These are phyloP conservation scores for Nectriaceae sp. DNA, from an alignment of 2,329 filamentous ascomycete species.

Conservation along the genomic window DNA sequence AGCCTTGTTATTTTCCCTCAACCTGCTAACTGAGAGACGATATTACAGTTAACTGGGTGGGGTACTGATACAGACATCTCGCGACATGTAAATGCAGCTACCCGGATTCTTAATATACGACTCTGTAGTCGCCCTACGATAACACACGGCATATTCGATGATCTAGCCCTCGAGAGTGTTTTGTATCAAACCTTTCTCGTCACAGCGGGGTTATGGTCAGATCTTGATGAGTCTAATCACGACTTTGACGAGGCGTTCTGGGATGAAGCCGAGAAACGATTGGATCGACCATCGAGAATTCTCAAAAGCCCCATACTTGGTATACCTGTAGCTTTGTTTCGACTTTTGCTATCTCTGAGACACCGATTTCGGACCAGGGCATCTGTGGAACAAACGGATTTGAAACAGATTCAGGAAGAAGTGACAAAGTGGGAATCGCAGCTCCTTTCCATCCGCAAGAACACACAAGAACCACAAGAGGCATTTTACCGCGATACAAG, in stretches of 20 bases:
- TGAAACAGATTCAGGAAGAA: constrained; percentile 6
- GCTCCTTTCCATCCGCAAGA: background rate
- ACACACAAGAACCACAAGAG: background rate
- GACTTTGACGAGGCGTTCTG: constrained; percentile 19
- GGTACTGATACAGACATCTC: constrained; percentile 21
- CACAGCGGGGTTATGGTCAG: constrained; percentile 23
- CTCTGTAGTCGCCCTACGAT: constrained; percentile 8
- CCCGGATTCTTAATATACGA: constrained; percentile 17
- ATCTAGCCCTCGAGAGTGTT: constrained; percentile 25
- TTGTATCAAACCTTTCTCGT: constrained; percentile 24
- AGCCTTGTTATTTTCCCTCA: background rate
- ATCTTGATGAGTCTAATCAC: constrained; percentile 3
- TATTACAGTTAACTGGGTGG: constrained; percentile 18
- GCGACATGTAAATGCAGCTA: constrained; percentile 22
- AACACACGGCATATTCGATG: constrained; percentile 19
- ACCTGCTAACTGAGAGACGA: background rate
- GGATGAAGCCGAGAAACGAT: constrained; percentile 15
- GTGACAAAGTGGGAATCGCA: constrained; percentile 14
- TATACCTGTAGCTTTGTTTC: constrained; percentile 20
- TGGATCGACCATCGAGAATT: constrained; percentile 11
- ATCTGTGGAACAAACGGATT: background rate
- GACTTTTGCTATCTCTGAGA: constrained; percentile 11
- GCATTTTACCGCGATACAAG: constrained; percentile 16
- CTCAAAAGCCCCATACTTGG: constrained; percentile 25
- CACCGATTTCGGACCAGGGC: constrained; percentile 8